Conservation (phyloP, 116 monocot species). For the Dioscorea cayenensis region DNA sequence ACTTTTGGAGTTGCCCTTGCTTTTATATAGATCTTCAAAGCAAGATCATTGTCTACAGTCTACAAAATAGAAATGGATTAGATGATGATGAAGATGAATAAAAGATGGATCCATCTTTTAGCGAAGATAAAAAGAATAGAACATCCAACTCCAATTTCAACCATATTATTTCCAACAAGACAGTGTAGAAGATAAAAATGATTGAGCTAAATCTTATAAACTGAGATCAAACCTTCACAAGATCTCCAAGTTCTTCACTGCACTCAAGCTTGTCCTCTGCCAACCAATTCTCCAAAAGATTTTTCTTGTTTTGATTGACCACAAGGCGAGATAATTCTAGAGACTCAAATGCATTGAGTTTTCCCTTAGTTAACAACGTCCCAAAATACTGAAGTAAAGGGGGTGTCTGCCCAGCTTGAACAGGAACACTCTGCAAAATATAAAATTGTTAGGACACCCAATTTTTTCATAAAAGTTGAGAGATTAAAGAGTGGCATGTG, state of each 20-base stretch:
- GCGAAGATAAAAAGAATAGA: background rate
- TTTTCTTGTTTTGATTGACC: slow-evolving; percentile 99
- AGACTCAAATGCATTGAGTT: slow-evolving; percentile 92
- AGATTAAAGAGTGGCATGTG: no score
- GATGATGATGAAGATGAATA: background rate
- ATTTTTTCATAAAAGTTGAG: no score
- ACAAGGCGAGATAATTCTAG: slow-evolving; percentile 96
- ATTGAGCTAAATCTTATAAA: background rate
- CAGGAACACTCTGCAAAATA: slow-evolving; percentile 79
- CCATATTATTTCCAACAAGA: background rate
- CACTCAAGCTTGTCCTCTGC: slow-evolving; percentile 99
- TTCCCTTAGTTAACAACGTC: slow-evolving; percentile 92
- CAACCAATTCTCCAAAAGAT: slow-evolving; percentile 97
- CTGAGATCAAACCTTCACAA: slow-evolving; percentile 71
- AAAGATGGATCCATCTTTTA: background rate
- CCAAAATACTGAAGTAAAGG: slow-evolving; percentile 98
- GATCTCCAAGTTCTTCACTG: slow-evolving; percentile 99
- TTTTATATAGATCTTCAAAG: slow-evolving; percentile 98
- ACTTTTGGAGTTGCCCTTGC: slow-evolving; percentile 99
- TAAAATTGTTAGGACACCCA: background rate
- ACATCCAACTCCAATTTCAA: background rate
- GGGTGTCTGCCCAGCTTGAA: slow-evolving; percentile 97
- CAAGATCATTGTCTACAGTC: slow-evolving; percentile 99
- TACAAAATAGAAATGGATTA: slow-evolving; percentile 11
- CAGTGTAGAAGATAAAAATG: background rate